Evolutionary conservation across 139 green algal species (phyloP).

Genomic region (Mychonastes homosphaera): DNA sequence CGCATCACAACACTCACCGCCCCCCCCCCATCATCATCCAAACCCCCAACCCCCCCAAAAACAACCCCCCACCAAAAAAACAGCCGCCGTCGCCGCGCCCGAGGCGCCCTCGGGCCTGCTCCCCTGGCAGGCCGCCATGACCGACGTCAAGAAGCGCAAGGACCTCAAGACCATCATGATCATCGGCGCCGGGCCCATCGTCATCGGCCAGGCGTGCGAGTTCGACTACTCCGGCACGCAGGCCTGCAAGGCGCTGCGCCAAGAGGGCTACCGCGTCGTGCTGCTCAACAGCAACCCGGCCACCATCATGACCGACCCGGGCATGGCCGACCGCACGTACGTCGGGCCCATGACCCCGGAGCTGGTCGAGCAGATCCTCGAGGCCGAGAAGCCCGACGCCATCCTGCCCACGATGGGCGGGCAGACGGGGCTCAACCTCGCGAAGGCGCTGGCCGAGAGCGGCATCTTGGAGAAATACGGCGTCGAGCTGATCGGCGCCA

Average conservation of each 20-base stretch:
- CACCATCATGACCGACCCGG: conserved; percentile 99
- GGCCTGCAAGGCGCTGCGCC: conserved; percentile 92
- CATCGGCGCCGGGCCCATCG: conserved; percentile 91
- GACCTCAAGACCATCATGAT: conserved; percentile 64
- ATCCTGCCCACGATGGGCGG: conserved; percentile 98
- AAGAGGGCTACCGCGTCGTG: conserved; percentile 92
- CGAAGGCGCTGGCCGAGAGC: conserved; percentile 83
- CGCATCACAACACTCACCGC: too few relatives aligned
- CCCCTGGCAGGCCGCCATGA: conserved; percentile 50
- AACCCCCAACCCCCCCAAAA: too few relatives aligned
- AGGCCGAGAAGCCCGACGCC: conserved; percentile 86
- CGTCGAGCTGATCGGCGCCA: conserved; percentile 97
- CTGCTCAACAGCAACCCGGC: conserved; percentile 98
- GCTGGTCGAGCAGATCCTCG: conserved; percentile 70
- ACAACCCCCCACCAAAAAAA: too few relatives aligned
- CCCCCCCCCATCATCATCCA: too few relatives aligned
- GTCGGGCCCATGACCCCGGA: conserved; percentile 95
- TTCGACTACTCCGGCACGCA: conserved; percentile 99
- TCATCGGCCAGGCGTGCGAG: conserved; percentile 99
- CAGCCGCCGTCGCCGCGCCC: background rate
- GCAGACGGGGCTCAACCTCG: conserved; percentile 95
- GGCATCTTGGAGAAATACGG: conserved; percentile 83
- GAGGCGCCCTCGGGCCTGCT: conserved; percentile 2
- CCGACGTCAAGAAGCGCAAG: conserved; percentile 49
- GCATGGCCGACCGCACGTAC: conserved; percentile 93